phyloP scores from a whole-genome alignment of 2,329 filamentous ascomycete genomes.

The Grosmannia serpens region DNA sequence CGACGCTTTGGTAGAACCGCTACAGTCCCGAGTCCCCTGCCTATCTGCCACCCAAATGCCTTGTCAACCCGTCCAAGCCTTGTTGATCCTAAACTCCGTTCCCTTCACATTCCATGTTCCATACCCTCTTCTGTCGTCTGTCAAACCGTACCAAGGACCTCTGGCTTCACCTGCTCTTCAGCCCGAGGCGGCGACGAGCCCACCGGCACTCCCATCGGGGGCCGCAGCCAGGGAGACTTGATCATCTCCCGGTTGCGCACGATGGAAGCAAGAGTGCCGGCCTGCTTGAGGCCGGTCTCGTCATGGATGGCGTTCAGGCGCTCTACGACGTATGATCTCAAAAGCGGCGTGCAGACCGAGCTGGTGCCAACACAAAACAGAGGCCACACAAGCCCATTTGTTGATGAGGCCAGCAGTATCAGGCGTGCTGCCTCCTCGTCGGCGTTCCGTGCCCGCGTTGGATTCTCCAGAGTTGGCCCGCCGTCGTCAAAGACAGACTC shows the following conservation, averaged over 20 bases:
- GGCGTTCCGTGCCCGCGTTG: slow-evolving; percentile 22
- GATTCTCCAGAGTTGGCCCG: slow-evolving; percentile 28
- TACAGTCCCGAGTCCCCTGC: not conserved
- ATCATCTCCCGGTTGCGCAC: slow-evolving; percentile 25
- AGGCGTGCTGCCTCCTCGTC: slow-evolving; percentile 31
- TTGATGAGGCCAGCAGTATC: slow-evolving; percentile 35
- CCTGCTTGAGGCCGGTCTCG: slow-evolving; percentile 35
- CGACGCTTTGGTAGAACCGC: too few relatives aligned
- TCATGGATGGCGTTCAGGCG: slow-evolving; percentile 31
- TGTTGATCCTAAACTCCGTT: not conserved
- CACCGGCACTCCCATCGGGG: not conserved
- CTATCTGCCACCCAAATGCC: not conserved
- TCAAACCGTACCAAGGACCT: too few relatives aligned
- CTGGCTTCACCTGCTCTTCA: not conserved
- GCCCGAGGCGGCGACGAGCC: not conserved
- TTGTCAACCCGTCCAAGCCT: not conserved
- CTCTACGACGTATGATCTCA: slow-evolving; percentile 31
- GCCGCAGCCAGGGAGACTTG: slow-evolving; percentile 9
- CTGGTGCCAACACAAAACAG: slow-evolving; percentile 37
- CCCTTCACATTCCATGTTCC: too few relatives aligned
- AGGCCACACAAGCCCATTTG: slow-evolving; percentile 38
- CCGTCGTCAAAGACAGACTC: slow-evolving; percentile 11
- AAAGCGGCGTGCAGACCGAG: slow-evolving; percentile 28
- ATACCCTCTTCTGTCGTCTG: not conserved
- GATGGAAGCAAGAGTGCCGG: slow-evolving; percentile 29